phyloP scores from a whole-genome alignment of 805 yeast species.

The Myxozyma melibiosi region DNA sequence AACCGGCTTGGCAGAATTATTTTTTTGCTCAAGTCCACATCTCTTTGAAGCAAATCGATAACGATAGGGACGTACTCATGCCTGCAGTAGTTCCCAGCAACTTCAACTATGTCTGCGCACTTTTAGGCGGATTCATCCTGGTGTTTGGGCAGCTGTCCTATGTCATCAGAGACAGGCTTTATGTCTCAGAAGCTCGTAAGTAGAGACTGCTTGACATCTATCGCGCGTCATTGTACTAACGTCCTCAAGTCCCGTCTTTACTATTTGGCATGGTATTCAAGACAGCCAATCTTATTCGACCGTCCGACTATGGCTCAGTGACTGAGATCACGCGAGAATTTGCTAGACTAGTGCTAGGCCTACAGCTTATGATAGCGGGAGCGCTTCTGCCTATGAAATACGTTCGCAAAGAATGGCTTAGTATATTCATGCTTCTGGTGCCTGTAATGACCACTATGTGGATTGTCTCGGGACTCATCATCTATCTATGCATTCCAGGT shows the following conservation, averaged over 20 bases:
- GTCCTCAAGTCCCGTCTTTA: constrained; percentile 53
- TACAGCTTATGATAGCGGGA: constrained; percentile 72
- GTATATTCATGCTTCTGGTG: constrained; percentile 58
- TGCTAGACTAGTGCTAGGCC: constrained; percentile 64
- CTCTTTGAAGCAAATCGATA: not conserved
- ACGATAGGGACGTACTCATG: too few species aligned
- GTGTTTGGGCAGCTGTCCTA: constrained; percentile 60
- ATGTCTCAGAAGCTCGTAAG: constrained; percentile 60
- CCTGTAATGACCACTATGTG: constrained; percentile 76
- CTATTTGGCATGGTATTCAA: constrained; percentile 63
- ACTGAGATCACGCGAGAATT: constrained; percentile 59
- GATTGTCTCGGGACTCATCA: constrained; percentile 63
- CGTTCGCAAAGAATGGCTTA: constrained; percentile 59
- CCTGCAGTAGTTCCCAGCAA: constrained; percentile 27
- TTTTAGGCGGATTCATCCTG: constrained; percentile 62
- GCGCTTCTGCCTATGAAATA: constrained; percentile 73
- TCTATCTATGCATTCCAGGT: constrained; percentile 63
- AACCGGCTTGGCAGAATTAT: too few species aligned
- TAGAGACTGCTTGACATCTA: not conserved
- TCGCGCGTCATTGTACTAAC: not conserved
- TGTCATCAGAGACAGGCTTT: constrained; percentile 59
- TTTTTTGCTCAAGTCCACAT: too few species aligned
- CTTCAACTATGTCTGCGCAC: constrained; percentile 55
- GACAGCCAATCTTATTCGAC: constrained; percentile 60
- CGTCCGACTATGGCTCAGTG: constrained; percentile 52